These are phyloP conservation scores for Debaryomyces singareniensis DNA, from an alignment of 1,139 yeast species.

Conservation along the genomic window DNA sequence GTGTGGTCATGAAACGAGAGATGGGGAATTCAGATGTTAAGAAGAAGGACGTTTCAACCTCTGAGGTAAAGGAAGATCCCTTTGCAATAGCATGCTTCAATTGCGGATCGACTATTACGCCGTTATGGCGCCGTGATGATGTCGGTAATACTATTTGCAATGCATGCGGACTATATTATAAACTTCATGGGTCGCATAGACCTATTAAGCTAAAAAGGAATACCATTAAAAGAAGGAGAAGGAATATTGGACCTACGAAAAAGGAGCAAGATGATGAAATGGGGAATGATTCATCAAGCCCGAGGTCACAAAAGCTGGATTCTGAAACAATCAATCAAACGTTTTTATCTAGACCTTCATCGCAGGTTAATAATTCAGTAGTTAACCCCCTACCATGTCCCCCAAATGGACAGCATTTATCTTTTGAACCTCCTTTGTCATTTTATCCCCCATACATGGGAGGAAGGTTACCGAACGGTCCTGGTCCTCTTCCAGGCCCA, in stretches of 20 bases:
- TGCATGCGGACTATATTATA: conserved; percentile 79
- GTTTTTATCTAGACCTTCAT: too few relatives aligned
- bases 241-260: conserved; percentile 23
- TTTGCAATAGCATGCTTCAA: conserved; percentile 72
- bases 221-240: conserved; percentile 68
- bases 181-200: conserved; percentile 72
- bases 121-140: conserved; percentile 82
- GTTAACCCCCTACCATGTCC: too few relatives aligned
- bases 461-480: conserved; percentile 40
- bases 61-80: conserved; percentile 22
- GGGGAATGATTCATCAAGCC: background rate
- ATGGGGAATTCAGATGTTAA: conserved; percentile 4
- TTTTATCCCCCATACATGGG: conserved; percentile 34
- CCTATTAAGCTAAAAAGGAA: conserved; percentile 71
- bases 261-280: conserved; percentile 7
- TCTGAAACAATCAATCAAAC: background rate
- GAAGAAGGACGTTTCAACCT: conserved; percentile 6
- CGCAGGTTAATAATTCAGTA: too few relatives aligned
- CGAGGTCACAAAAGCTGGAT: background rate
- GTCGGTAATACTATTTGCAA: conserved; percentile 79
- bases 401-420: too few relatives aligned
- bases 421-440: too few relatives aligned
- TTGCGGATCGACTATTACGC: conserved; percentile 80
- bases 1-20: conserved; percentile 37
- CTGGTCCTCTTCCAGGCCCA: conserved; percentile 43